Percentiles rank a stretch among this genome's conserved stretches.
Conservation (phyloP, 2,329 filamentous ascomycete genomes). For the Fusarium sp. region DNA sequence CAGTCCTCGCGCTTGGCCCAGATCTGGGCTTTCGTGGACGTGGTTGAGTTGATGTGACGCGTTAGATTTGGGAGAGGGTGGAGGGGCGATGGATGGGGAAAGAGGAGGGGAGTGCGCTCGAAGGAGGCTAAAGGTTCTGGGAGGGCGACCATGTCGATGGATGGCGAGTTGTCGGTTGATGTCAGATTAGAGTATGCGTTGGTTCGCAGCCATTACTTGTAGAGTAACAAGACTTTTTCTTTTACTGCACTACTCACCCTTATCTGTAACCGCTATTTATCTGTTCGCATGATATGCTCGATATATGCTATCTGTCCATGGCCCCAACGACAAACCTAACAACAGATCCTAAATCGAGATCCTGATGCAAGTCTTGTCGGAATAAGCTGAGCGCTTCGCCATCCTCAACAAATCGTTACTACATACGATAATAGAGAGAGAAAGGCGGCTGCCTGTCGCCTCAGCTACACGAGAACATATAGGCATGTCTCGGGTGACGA, state of each 20-base stretch:
- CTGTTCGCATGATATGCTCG: neutral
- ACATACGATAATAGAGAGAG: neutral
- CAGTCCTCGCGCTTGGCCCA: neutral
- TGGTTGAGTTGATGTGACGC: neutral
- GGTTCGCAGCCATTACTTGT: neutral
- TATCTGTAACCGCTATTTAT: neutral
- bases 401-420: too few relatives aligned
- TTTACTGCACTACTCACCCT: accelerated
- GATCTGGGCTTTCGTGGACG: neutral
- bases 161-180: too few relatives aligned
- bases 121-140: neutral
- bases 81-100: neutral
- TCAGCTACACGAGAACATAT: accelerated
- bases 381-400: accelerated
- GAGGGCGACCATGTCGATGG: neutral
- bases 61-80: neutral
- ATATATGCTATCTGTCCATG: accelerated
- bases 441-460: neutral
- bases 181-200: too few relatives aligned
- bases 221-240: neutral
- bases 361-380: neutral
- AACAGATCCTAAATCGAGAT: accelerated
- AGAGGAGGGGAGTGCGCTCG: neutral
- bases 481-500: neutral
- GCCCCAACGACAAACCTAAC: neutral